phyloP scores from a whole-genome alignment of 768 basidiomycete species.

The Hericium coralloides region DNA sequence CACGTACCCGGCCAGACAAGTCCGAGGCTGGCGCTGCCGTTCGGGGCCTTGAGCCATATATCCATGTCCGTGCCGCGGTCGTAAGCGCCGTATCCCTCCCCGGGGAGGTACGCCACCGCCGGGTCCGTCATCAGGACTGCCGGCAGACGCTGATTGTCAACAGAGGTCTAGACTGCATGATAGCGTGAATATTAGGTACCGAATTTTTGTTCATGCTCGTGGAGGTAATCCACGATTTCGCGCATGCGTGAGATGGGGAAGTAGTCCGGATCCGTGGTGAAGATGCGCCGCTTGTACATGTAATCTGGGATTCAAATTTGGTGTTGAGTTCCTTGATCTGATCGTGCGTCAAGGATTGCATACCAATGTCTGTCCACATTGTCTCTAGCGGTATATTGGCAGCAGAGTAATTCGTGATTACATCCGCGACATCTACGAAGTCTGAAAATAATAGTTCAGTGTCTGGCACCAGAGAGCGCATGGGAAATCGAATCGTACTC shows the following conservation, averaged over 20 bases:
- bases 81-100: slow-evolving; percentile 41
- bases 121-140: slow-evolving; percentile 70
- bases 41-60: slow-evolving; percentile 53
- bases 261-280: slow-evolving; percentile 60
- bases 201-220: slow-evolving; percentile 48
- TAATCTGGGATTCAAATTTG: slow-evolving; percentile 47
- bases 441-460: slow-evolving; percentile 26
- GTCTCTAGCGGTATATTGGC: slow-evolving; percentile 64
- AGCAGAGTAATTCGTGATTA: slow-evolving; percentile 51
- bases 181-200: slow-evolving; percentile 25
- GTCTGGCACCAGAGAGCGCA: background rate
- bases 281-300: slow-evolving; percentile 58
- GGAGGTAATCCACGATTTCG: slow-evolving; percentile 57
- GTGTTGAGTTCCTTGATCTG: background rate
- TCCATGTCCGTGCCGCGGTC: slow-evolving; percentile 43
- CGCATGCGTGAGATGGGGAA: slow-evolving; percentile 56
- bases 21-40: slow-evolving; percentile 48
- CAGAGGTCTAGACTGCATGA: background rate
- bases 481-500: slow-evolving; percentile 25
- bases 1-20: slow-evolving; percentile 55
- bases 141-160: background rate
- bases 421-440: slow-evolving; percentile 51
- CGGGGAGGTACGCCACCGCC: slow-evolving; percentile 46
- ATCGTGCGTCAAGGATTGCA: slow-evolving; percentile 4
- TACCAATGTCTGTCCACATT: slow-evolving; percentile 75